Evolutionary conservation across 2,329 filamentous ascomycete species (phyloP).

Genomic region (Aulographum hederae): DNA sequence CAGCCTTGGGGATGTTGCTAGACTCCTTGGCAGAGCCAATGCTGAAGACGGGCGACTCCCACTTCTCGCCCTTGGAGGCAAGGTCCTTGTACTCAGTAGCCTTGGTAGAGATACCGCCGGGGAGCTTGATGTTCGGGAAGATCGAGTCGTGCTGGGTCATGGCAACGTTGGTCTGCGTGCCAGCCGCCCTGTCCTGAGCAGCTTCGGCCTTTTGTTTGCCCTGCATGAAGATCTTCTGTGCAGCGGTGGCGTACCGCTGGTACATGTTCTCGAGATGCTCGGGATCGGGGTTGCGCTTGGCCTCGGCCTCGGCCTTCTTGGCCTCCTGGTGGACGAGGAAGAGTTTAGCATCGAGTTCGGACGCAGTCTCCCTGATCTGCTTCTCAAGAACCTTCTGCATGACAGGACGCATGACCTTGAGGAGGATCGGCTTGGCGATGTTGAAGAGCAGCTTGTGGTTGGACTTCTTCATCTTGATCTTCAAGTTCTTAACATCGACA

Average conservation of each 20-base stretch:
- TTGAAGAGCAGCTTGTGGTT: slow-evolving; percentile 84
- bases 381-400: slow-evolving; percentile 81
- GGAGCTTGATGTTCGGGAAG: slow-evolving; percentile 73
- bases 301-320: slow-evolving; percentile 48
- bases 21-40: slow-evolving; percentile 64
- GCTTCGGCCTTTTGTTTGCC: slow-evolving; percentile 60
- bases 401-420: slow-evolving; percentile 67
- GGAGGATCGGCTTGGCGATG: slow-evolving; percentile 70
- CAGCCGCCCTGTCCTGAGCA: slow-evolving; percentile 25
- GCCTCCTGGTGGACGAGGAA: slow-evolving; percentile 73
- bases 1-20: slow-evolving; percentile 44
- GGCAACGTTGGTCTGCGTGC: slow-evolving; percentile 67
- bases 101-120: slow-evolving; percentile 80
- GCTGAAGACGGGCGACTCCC: slow-evolving; percentile 88
- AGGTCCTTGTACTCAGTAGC: slow-evolving; percentile 86
- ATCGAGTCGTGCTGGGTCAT: slow-evolving; percentile 78
- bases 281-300: slow-evolving; percentile 43
- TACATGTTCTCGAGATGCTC: slow-evolving; percentile 69
- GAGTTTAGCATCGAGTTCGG: slow-evolving; percentile 52
- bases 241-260: slow-evolving; percentile 60
- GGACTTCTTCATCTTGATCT: slow-evolving; percentile 84
- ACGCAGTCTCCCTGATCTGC: slow-evolving; percentile 68
- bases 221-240: slow-evolving; percentile 54
- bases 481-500: slow-evolving; percentile 63
- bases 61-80: slow-evolving; percentile 72